Evolutionary conservation across 2,329 filamentous ascomycete genomes (phyloP).

Genomic region (Emmonsiellopsis sp.): DNA sequence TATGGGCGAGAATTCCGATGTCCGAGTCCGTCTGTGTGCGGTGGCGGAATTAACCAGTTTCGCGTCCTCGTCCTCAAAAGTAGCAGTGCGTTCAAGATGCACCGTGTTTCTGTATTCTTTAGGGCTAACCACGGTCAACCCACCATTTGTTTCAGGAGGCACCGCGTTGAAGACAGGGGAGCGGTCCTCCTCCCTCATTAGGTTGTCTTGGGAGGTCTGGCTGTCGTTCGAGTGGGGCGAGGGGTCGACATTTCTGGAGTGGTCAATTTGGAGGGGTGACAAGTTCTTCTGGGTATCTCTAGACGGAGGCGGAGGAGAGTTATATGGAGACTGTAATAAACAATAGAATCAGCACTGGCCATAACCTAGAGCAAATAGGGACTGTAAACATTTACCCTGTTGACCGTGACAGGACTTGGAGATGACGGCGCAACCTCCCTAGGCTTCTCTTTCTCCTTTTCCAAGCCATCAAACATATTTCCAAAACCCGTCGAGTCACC

Average conservation of each 20-base stretch:
- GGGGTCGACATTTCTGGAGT: slow-evolving; percentile 34
- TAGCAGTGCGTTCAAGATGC: not conserved
- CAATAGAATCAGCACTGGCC: too few relatives aligned
- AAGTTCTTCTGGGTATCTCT: slow-evolving; percentile 15
- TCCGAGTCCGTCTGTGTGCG: not conserved
- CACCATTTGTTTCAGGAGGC: too few relatives aligned
- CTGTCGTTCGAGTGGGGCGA: slow-evolving; percentile 46
- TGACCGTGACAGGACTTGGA: not conserved
- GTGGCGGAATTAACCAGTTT: not conserved
- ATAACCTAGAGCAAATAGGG: too few relatives aligned
- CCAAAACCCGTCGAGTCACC: slow-evolving; percentile 37
- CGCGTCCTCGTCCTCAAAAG: not conserved
- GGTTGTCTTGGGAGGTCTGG: slow-evolving; percentile 40
- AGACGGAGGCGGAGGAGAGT: slow-evolving; percentile 13
- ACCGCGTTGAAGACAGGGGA: too few relatives aligned
- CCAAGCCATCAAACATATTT: slow-evolving; percentile 43
- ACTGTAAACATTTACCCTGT: too few relatives aligned
- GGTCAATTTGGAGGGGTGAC: slow-evolving; percentile 36
- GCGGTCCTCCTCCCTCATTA: slow-evolving; percentile 24
- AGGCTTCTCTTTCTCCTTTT: slow-evolving; percentile 20
- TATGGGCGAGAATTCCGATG: not conserved
- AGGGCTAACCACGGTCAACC: not conserved
- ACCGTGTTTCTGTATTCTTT: not conserved
- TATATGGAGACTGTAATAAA: slow-evolving; percentile 11
- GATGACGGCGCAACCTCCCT: not conserved